phyloP scores from a whole-genome alignment of 2,329 filamentous ascomycete species.

The Macrophomina phaseolina region DNA sequence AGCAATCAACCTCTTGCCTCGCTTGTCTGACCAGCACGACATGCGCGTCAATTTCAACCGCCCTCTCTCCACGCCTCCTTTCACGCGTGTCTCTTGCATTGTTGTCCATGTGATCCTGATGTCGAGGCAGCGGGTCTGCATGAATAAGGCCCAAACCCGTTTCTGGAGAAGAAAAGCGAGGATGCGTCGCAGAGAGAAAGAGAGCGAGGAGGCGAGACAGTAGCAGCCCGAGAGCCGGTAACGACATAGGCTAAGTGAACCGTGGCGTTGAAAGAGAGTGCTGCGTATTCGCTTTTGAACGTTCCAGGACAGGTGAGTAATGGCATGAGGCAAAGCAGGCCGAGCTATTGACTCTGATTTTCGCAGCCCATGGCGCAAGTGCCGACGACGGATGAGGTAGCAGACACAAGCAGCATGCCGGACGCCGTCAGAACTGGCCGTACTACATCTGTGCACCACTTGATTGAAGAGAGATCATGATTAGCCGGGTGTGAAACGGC shows the following conservation, averaged over 20 bases:
- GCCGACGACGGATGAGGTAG: background rate
- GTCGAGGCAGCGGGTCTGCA: background rate
- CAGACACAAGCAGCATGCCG: background rate
- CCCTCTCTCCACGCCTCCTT: background rate
- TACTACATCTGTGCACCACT: conserved; percentile 10
- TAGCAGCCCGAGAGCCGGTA: too few species aligned
- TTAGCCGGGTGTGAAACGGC: conserved; percentile 10
- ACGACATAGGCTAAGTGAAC: too few species aligned
- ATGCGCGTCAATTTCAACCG: background rate
- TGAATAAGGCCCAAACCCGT: background rate
- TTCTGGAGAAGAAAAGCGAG: background rate
- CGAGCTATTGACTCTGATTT: too few species aligned
- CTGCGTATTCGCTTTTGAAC: too few species aligned
- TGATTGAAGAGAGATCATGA: conserved; percentile 15
- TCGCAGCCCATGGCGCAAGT: too few species aligned
- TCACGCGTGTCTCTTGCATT: background rate
- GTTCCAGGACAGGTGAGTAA: too few species aligned
- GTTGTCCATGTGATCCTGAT: too few species aligned
- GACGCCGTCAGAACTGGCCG: background rate
- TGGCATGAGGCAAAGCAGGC: too few species aligned
- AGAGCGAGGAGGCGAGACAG: background rate
- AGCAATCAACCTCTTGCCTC: conserved; percentile 20
- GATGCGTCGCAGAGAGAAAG: background rate
- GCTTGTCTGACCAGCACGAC: conserved; percentile 10
- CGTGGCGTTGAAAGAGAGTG: too few species aligned